These are phyloP conservation scores for Hypsizygus ulmarius DNA, from an alignment of 1,284 basidiomycete species.

Conservation along the genomic window DNA sequence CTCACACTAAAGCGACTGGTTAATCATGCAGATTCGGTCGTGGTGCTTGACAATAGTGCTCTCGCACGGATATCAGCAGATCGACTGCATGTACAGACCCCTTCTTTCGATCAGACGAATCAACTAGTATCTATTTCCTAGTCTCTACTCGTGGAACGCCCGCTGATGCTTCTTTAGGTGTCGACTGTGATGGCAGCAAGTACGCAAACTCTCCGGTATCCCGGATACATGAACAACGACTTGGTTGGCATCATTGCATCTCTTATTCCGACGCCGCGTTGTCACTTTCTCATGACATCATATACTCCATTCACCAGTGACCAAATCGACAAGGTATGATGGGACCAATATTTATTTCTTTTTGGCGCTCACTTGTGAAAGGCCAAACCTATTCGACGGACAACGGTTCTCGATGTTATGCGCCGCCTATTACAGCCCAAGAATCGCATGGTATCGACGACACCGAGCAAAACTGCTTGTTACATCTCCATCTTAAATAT, in stretches of 20 bases:
- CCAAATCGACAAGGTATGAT: slow-evolving; percentile 82
- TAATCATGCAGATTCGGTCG: slow-evolving; percentile 96
- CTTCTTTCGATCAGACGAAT: slow-evolving; percentile 94
- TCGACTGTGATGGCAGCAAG: slow-evolving; percentile 97
- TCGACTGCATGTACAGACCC: slow-evolving; percentile 86
- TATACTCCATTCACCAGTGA: slow-evolving; percentile 99
- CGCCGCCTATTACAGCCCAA: slow-evolving; percentile 95
- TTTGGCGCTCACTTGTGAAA: slow-evolving; percentile 27
- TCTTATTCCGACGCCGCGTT: slow-evolving; percentile 96
- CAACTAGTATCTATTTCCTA: slow-evolving; percentile 63
- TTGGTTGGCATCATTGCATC: slow-evolving; percentile 96
- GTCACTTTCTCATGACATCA: slow-evolving; percentile 99
- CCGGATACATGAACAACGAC: slow-evolving; percentile 99
- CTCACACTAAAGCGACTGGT: slow-evolving; percentile 92
- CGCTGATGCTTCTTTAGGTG: slow-evolving; percentile 48
- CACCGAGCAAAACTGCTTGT: slow-evolving; percentile 86
- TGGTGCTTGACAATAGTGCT: slow-evolving; percentile 97
- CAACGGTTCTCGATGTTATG: slow-evolving; percentile 98
- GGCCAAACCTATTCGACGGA: slow-evolving; percentile 88
- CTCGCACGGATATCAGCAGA: slow-evolving; percentile 90
- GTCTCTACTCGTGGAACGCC: not conserved
- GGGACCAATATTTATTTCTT: not conserved
- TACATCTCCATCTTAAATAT: slow-evolving; percentile 99
- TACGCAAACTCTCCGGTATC: slow-evolving; percentile 96
- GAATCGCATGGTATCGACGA: slow-evolving; percentile 98